These are phyloP conservation scores for Fraxinus angustifolia DNA, from an alignment of 305 asterid genomes.

Conservation along the genomic window DNA sequence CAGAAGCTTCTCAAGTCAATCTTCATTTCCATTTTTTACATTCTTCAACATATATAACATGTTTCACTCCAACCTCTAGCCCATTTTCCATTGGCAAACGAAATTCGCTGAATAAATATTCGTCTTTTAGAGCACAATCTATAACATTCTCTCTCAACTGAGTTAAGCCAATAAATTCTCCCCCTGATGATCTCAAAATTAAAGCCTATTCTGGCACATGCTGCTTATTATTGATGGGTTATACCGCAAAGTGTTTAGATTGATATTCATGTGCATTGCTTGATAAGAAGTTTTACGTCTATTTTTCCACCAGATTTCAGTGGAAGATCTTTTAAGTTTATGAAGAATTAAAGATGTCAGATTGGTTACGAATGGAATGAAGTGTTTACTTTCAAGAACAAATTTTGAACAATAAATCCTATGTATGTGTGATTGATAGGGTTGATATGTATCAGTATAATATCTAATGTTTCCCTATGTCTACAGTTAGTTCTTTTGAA, in stretches of 20 bases:
- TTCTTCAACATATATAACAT: neutral
- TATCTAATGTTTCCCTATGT: neutral
- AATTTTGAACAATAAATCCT: neutral
- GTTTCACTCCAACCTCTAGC: neutral
- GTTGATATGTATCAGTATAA: neutral
- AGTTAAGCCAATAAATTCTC: neutral
- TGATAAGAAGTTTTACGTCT: neutral
- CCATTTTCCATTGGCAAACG: neutral
- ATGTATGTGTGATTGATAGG: neutral
- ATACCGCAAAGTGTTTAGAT: neutral
- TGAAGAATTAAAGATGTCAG: neutral
- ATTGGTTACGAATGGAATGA: neutral
- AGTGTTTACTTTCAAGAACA: neutral
- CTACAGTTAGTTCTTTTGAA: constrained; percentile 66
- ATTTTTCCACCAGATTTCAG: neutral
- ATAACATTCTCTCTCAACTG: neutral
- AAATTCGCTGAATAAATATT: neutral
- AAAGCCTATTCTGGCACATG: neutral
- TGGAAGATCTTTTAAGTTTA: neutral
- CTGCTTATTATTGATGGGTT: neutral
- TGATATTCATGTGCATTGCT: neutral
- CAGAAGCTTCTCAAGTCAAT: neutral
- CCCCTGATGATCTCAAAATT: neutral
- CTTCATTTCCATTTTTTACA: neutral
- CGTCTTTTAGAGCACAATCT: neutral